Evolutionary conservation across 345 rosid genomes (phyloP).

Genomic region (Lagerstroemia speciosa): DNA sequence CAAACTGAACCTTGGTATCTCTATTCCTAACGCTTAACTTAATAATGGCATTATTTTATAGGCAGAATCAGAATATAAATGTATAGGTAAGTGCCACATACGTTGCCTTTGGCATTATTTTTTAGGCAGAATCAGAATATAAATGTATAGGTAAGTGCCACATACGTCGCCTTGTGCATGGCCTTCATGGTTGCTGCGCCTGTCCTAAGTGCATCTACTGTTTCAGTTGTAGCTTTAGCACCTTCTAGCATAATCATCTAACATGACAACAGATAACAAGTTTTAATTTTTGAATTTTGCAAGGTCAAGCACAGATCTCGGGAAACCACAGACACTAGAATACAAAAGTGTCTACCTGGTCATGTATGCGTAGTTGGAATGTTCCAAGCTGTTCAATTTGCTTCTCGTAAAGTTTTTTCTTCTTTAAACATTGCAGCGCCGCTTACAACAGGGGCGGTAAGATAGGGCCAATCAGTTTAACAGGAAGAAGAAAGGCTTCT

Average conservation of each 20-base stretch:
- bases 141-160: no score
- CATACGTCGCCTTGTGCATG: slow-evolving; percentile 31
- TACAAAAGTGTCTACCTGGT: slow-evolving; percentile 21
- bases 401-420: slow-evolving; percentile 16
- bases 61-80: no score
- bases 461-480: background rate
- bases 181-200: slow-evolving; percentile 47
- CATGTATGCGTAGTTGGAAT: slow-evolving; percentile 36
- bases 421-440: slow-evolving; percentile 35
- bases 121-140: no score
- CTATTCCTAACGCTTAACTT: no score
- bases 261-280: background rate
- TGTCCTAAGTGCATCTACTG: slow-evolving; percentile 40
- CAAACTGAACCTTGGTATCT: no score
- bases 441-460: slow-evolving; percentile 16
- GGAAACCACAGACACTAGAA: background rate
- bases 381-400: slow-evolving; percentile 39
- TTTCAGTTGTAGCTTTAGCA: slow-evolving; percentile 42
- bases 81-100: no score
- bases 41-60: no score
- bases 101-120: slow-evolving; percentile 31
- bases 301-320: background rate
- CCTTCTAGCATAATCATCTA: slow-evolving; percentile 45
- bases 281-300: background rate
- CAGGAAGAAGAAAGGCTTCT: background rate